A percentile compares a stretch with the other conserved stretches of the same genome.
Conservation (phyloP, 805 yeast species). For the Metschnikowia reukaufii region DNA sequence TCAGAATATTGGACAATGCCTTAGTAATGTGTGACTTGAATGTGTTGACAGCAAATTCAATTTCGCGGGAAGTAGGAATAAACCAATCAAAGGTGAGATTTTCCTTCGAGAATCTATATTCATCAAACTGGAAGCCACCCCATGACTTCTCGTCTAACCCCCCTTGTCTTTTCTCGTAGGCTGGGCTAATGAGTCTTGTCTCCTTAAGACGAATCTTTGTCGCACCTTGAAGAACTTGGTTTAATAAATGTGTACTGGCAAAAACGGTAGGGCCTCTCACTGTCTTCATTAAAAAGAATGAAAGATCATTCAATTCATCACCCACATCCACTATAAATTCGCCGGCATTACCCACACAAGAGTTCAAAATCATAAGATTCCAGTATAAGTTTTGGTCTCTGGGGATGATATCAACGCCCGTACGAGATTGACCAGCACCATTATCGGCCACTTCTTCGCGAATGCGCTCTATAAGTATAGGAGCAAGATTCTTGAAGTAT, state of each 20-base stretch:
- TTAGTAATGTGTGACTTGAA: conserved; percentile 50
- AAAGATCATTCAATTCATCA: conserved; percentile 47
- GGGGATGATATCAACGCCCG: conserved; percentile 65
- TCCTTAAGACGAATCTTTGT: conserved; percentile 62
- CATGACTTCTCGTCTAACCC: conserved; percentile 55
- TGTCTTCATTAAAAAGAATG: conserved; percentile 42
- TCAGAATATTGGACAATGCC: conserved; percentile 44
- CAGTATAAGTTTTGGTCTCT: conserved; percentile 76
- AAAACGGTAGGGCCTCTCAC: conserved; percentile 68
- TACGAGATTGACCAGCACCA: conserved; percentile 76
- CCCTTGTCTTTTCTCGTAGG: conserved; percentile 35
- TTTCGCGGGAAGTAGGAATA: conserved; percentile 56
- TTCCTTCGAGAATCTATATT: conserved; percentile 46
- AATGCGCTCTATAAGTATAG: conserved; percentile 51
- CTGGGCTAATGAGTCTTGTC: conserved; percentile 52
- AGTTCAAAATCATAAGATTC: conserved; percentile 67
- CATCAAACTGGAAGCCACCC: conserved; percentile 72
- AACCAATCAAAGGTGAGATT: conserved; percentile 73
- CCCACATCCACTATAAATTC: conserved; percentile 43
- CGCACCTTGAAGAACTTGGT: conserved; percentile 62
- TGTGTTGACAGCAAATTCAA: conserved; percentile 59
- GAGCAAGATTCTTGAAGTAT: conserved; percentile 43
- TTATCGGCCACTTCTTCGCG: conserved; percentile 69
- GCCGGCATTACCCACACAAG: conserved; percentile 70
- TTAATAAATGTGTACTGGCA: conserved; percentile 60